Evolutionary conservation across 2,329 filamentous ascomycete genomes (phyloP).

Genomic region (Pseudocercospora fuligena): DNA sequence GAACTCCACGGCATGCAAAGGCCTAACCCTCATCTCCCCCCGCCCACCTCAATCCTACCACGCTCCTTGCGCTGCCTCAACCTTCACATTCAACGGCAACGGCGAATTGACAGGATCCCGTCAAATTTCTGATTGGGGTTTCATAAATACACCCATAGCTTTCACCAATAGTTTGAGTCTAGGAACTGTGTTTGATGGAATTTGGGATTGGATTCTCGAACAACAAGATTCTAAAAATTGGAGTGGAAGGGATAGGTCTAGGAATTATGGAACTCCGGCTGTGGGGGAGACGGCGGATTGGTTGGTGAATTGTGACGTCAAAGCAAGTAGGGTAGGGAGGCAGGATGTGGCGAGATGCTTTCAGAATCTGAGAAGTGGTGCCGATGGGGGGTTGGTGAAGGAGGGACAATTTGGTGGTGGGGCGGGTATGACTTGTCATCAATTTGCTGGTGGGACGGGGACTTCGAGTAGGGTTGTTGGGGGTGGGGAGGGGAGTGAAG

Average conservation of each 20-base stretch:
- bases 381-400: constrained; percentile 64
- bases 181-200: constrained; percentile 63
- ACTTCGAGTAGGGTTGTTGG: constrained; percentile 63
- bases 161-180: constrained; percentile 64
- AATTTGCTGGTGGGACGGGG: constrained; percentile 70
- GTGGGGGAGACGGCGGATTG: constrained; percentile 35
- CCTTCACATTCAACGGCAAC: constrained; percentile 67
- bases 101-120: constrained; percentile 67
- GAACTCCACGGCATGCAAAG: constrained; percentile 41
- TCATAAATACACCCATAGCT: constrained; percentile 63
- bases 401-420: constrained; percentile 70
- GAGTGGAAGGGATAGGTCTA: constrained; percentile 17
- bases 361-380: constrained; percentile 66
- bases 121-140: constrained; percentile 66
- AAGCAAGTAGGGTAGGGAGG: constrained; percentile 38
- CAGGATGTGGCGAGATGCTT: constrained; percentile 66
- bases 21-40: constrained; percentile 51
- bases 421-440: constrained; percentile 70
- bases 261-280: constrained; percentile 33
- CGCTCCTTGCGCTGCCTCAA: constrained; percentile 48
- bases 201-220: constrained; percentile 60
- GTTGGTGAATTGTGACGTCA: constrained; percentile 28
- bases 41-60: constrained; percentile 47
- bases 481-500: constrained; percentile 47
- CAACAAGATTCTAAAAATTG: constrained; percentile 46